Evolutionary conservation across 2,329 filamentous ascomycete species (phyloP).

Genomic region (Hypoxylon sp.): DNA sequence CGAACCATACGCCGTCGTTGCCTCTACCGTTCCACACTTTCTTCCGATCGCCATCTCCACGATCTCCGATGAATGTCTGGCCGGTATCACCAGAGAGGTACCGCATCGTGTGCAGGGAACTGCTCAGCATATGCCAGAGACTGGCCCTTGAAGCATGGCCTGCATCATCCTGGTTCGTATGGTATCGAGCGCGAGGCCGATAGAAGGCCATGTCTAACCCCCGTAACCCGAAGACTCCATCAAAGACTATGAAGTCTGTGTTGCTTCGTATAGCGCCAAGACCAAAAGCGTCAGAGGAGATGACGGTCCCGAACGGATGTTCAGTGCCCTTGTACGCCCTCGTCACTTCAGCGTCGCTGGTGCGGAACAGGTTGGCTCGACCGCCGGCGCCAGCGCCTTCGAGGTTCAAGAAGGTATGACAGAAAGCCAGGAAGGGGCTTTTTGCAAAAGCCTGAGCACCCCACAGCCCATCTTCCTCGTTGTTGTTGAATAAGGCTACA

Average conservation of each 20-base stretch:
- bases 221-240: conserved; percentile 78
- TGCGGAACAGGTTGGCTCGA: conserved; percentile 84
- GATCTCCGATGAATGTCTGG: conserved; percentile 63
- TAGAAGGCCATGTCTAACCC: conserved; percentile 94
- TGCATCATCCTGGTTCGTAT: conserved; percentile 87
- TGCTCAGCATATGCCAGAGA: conserved; percentile 95
- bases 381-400: conserved; percentile 95
- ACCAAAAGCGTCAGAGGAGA: conserved; percentile 85
- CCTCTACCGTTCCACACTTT: conserved; percentile 72
- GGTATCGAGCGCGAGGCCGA: conserved; percentile 84
- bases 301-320: conserved; percentile 83
- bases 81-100: conserved; percentile 74
- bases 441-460: conserved; percentile 86
- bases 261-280: conserved; percentile 79
- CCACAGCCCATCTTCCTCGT: conserved; percentile 91
- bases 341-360: conserved; percentile 86
- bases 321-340: conserved; percentile 74
- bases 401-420: conserved; percentile 90
- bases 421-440: conserved; percentile 79
- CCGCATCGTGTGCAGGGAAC: conserved; percentile 76
- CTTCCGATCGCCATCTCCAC: conserved; percentile 62
- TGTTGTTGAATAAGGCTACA: conserved; percentile 90
- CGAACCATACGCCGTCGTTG: conserved; percentile 87
- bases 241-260: conserved; percentile 89
- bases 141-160: conserved; percentile 75